These are phyloP conservation scores for Phaffomyces opuntiae DNA, from an alignment of 805 yeast genomes.

Conservation along the genomic window DNA sequence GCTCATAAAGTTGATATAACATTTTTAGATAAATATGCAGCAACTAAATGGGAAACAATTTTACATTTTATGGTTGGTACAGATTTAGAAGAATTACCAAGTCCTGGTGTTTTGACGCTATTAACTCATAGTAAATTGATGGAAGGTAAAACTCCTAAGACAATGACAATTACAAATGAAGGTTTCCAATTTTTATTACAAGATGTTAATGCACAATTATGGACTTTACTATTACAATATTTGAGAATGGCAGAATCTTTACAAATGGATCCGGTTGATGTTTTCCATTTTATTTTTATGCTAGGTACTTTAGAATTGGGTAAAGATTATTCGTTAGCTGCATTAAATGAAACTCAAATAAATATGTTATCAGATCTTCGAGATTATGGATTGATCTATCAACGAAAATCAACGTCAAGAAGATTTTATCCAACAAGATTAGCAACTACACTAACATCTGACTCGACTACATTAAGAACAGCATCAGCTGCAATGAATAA, in stretches of 20 bases:
- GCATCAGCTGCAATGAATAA: constrained; percentile 74
- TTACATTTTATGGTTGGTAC: constrained; percentile 98
- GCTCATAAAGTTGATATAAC: constrained; percentile 52
- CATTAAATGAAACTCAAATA: constrained; percentile 71
- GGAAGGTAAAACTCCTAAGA: constrained; percentile 48
- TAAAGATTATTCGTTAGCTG: constrained; percentile 66
- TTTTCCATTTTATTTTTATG: constrained; percentile 86
- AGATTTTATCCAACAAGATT: constrained; percentile 85
- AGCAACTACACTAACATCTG: constrained; percentile 86
- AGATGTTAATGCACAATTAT: constrained; percentile 88
- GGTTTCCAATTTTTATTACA: constrained; percentile 94
- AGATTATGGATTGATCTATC: constrained; percentile 87
- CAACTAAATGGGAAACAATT: constrained; percentile 89
- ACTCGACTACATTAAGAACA: constrained; percentile 59
- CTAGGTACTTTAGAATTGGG: constrained; percentile 91
- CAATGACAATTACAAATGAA: constrained; percentile 70
- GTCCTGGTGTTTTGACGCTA: constrained; percentile 73
- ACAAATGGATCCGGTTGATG: constrained; percentile 94
- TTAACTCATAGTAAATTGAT: constrained; percentile 78
- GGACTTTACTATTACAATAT: constrained; percentile 87
- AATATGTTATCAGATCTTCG: constrained; percentile 83
- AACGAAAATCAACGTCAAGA: constrained; percentile 46
- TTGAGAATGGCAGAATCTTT: constrained; percentile 75
- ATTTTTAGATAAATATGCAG: constrained; percentile 73
- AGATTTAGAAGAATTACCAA: constrained; percentile 59